Conservation (phyloP, 2,329 filamentous ascomycete genomes). For the Trichoderma endophyticum region DNA sequence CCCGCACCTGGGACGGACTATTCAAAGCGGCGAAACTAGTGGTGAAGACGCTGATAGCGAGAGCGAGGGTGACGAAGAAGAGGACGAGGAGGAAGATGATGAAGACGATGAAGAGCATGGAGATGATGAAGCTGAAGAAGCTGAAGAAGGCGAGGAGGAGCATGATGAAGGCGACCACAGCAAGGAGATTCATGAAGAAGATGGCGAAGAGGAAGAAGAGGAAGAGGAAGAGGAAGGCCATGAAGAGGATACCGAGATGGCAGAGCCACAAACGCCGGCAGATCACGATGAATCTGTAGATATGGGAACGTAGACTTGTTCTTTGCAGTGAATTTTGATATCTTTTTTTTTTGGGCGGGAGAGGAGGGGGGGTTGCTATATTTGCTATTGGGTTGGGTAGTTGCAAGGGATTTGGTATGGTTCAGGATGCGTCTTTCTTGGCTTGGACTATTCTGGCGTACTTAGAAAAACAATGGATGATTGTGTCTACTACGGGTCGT, state of each 20-base stretch:
- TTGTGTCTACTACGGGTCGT: background rate
- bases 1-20: conserved; percentile 38
- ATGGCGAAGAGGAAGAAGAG: conserved; percentile 24
- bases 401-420: background rate
- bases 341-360: background rate
- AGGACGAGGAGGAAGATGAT: conserved; percentile 23
- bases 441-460: background rate
- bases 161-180: conserved; percentile 13
- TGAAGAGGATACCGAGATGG: conserved; percentile 18
- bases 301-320: conserved; percentile 3
- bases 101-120: conserved; percentile 21
- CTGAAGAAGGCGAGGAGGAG: conserved; percentile 16
- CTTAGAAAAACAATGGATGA: background rate
- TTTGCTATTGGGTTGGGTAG: background rate
- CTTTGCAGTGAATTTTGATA: background rate
- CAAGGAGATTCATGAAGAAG: conserved; percentile 21
- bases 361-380: background rate
- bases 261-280: conserved; percentile 1
- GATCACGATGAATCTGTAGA: conserved; percentile 12
- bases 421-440: background rate
- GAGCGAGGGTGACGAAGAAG: conserved; percentile 33
- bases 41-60: conserved; percentile 38
- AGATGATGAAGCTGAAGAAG: conserved; percentile 21
- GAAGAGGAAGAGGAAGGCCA: conserved; percentile 25
- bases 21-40: conserved; percentile 30